Conservation (phyloP, 2,329 filamentous ascomycete genomes). For the Fusarium sp. region DNA sequence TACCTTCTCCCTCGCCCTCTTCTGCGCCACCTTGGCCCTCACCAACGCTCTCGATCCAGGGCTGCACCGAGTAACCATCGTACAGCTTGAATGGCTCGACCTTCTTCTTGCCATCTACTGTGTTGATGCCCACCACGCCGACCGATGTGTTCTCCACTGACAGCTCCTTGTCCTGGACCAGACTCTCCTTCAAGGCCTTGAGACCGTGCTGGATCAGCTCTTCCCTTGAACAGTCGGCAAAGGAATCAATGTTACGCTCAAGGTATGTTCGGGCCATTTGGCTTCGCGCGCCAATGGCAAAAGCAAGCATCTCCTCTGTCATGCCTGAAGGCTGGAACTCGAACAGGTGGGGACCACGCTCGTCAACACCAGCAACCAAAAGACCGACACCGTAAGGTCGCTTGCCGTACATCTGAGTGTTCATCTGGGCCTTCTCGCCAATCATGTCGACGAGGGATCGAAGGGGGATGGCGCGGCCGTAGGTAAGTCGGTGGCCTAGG, state of each 20-base stretch:
- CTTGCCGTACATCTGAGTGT: slow-evolving; percentile 97
- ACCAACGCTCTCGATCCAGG: slow-evolving; percentile 83
- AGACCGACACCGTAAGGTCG: slow-evolving; percentile 96
- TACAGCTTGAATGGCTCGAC: slow-evolving; percentile 89
- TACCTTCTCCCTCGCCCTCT: slow-evolving; percentile 49
- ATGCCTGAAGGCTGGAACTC: slow-evolving; percentile 97
- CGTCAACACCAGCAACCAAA: slow-evolving; percentile 92
- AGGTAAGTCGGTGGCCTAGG: slow-evolving; percentile 93
- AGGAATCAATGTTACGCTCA: slow-evolving; percentile 89
- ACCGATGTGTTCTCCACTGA: slow-evolving; percentile 97
- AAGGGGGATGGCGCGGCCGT: slow-evolving; percentile 92
- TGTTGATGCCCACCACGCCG: slow-evolving; percentile 78
- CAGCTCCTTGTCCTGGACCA: slow-evolving; percentile 97
- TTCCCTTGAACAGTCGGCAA: slow-evolving; percentile 80
- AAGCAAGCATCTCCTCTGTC: slow-evolving; percentile 97
- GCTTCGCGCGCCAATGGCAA: slow-evolving; percentile 93
- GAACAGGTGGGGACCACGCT: slow-evolving; percentile 93
- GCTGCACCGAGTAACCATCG: slow-evolving; percentile 87
- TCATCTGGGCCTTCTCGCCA: slow-evolving; percentile 94
- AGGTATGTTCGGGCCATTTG: slow-evolving; percentile 99
- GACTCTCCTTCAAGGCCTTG: slow-evolving; percentile 90
- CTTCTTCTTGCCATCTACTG: slow-evolving; percentile 61
- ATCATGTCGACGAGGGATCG: slow-evolving; percentile 91
- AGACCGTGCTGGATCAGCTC: slow-evolving; percentile 92
- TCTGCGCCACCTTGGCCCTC: slow-evolving; percentile 60